A percentile compares a stretch with the other conserved stretches of the same genome.
Evolutionary conservation across 768 basidiomycete genomes (phyloP).

Genomic region (Podaxis sp.): DNA sequence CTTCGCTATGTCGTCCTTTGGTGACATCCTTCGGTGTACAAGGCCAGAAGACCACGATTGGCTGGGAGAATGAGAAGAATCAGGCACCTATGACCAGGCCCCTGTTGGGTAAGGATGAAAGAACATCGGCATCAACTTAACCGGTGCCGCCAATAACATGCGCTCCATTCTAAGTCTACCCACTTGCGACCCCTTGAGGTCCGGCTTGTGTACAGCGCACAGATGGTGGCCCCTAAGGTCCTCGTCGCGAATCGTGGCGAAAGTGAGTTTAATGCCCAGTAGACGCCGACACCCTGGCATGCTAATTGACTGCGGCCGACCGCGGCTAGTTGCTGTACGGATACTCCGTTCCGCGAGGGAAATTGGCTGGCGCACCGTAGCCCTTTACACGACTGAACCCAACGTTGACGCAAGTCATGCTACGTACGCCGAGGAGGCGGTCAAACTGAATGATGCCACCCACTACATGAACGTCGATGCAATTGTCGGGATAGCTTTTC

Average conservation of each 20-base stretch:
- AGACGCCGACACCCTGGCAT: slow-evolving; percentile 18
- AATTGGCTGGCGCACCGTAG: slow-evolving; percentile 83
- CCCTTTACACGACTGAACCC: slow-evolving; percentile 73
- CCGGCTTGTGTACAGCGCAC: no score
- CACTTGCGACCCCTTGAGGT: not conserved
- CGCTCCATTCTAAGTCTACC: not conserved
- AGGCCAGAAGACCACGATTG: not conserved
- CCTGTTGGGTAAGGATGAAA: not conserved
- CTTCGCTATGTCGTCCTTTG: not conserved
- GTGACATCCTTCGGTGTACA: not conserved
- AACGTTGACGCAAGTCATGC: slow-evolving; percentile 68
- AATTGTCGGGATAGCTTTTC: slow-evolving; percentile 25
- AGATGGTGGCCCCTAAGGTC: slow-evolving; percentile 50
- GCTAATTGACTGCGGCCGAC: not conserved
- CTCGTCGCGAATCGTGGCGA: slow-evolving; percentile 77
- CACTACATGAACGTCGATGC: slow-evolving; percentile 28
- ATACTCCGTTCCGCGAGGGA: slow-evolving; percentile 84
- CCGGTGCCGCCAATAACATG: slow-evolving; percentile 5
- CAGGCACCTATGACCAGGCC: not conserved
- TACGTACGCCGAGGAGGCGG: slow-evolving; percentile 78
- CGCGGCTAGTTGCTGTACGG: slow-evolving; percentile 70
- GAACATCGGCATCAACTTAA: slow-evolving; percentile 14
- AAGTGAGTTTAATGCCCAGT: slow-evolving; percentile 29
- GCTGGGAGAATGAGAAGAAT: not conserved
- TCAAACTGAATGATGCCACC: slow-evolving; percentile 78